These are phyloP conservation scores for Linnemannia hyalina DNA, from an alignment of 192 early-diverging fungal species.

Conservation along the genomic window DNA sequence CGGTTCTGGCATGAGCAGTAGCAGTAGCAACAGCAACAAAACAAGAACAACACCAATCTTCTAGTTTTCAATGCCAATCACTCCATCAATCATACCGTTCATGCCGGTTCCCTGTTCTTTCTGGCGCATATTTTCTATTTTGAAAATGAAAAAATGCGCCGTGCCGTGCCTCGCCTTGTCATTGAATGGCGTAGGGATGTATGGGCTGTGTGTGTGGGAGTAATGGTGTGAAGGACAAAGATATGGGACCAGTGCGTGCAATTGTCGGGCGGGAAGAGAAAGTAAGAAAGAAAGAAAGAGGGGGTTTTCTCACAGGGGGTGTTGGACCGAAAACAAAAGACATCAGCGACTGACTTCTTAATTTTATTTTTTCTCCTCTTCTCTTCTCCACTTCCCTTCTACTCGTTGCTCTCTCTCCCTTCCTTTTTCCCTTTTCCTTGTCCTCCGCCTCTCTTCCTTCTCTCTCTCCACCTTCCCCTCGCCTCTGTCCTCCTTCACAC, in stretches of 20 bases:
- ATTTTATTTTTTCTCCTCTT: constrained; percentile 3
- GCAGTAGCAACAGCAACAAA: not conserved
- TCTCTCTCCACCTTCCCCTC: not conserved
- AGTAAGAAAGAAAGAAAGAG: too few species aligned
- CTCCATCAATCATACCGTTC: too few species aligned
- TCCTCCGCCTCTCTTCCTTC: not conserved
- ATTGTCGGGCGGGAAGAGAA: too few species aligned
- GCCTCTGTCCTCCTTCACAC: not conserved
- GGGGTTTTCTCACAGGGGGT: too few species aligned
- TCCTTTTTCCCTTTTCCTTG: not conserved
- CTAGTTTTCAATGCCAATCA: not conserved
- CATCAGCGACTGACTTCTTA: not conserved
- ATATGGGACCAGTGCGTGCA: too few species aligned
- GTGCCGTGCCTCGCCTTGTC: too few species aligned
- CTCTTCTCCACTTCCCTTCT: not conserved
- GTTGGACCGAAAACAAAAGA: not conserved
- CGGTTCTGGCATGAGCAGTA: not conserved
- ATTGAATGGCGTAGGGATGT: too few species aligned
- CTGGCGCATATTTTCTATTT: too few species aligned
- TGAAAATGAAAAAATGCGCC: too few species aligned
- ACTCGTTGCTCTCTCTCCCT: not conserved
- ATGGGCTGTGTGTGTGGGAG: too few species aligned
- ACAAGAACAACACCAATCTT: not conserved
- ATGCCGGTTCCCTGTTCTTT: too few species aligned
- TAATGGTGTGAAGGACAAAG: too few species aligned